Base-by-base conservation (phyloP, 768 basidiomycete genomes). In the Phylloporus sp. region DNA sequence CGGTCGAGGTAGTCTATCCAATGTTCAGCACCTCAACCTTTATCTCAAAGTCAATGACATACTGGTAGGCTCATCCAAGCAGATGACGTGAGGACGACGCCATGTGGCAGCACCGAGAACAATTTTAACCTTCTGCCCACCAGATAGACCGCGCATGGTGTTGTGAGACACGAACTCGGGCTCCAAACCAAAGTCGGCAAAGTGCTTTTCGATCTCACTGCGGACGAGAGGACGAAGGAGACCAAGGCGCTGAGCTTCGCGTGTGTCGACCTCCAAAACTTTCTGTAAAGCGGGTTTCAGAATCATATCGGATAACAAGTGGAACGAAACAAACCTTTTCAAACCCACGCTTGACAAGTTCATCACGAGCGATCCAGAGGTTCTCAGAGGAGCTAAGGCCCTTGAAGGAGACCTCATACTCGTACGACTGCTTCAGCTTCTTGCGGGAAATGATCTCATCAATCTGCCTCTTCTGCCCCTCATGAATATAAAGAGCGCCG, bases 341-440 rank as follows among this genome's bases (percentile, higher is more conserved):
- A 72, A 91, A 97, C 67, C 95, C 95, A 72, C 95, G 94, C 80
- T 93, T 94, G 80, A 97, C 73, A 60, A 97, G 88, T 60, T 97
- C 95, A 63, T 97, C 95, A 79, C 95, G 92, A 32, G 95, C 81
- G 53, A 97, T 57, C 95, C 95, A 97, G 72, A 95, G 81, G 84
- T 97, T 97, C 84, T 98, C 95, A 24, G 95, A 94, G 47, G 97
- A 97, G 56, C 85, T 88, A 65, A 97, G 77, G 50, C 76, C 84
- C 81, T 97, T 97, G 85, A 97, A 90, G 54, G 94, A 91, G 20
- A 95, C 85, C 75, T 97, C 95, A 67, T 97, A 97, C 79, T 97
- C 95, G 75, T 97, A 97, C 16, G 92, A 95, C 77, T 97, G 95
- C 84, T 97, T 97, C 75, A 97, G 82, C 80, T 97, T 97, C 88